A percentile compares a stretch with the other conserved stretches of the same genome.
Evolutionary conservation across 2,329 filamentous ascomycete species (phyloP).

Genomic region (Pezicula carpinea): DNA sequence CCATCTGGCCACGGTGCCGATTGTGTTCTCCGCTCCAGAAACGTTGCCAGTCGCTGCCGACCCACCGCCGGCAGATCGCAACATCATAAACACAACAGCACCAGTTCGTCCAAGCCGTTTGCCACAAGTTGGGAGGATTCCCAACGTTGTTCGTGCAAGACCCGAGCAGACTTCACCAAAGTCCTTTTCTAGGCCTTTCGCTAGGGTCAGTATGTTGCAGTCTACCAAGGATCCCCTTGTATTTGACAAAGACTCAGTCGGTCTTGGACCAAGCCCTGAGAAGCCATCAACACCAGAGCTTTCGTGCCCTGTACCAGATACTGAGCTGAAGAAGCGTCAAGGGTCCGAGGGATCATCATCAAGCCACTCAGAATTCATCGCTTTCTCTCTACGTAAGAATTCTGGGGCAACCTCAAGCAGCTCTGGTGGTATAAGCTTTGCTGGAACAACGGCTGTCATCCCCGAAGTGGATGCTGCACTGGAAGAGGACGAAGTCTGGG

Average conservation of each 20-base stretch:
- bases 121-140: slow-evolving; percentile 80
- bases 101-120: slow-evolving; percentile 55
- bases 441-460: slow-evolving; percentile 61
- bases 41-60: slow-evolving; percentile 15
- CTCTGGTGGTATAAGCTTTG: slow-evolving; percentile 54
- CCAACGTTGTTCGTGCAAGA: slow-evolving; percentile 69
- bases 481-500: slow-evolving; percentile 82
- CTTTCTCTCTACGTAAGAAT: slow-evolving; percentile 68
- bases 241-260: slow-evolving; percentile 37
- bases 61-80: slow-evolving; percentile 18
- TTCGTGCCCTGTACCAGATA: not conserved
- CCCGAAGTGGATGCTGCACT: slow-evolving; percentile 58
- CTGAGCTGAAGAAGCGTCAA: slow-evolving; percentile 8
- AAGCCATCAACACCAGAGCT: slow-evolving; percentile 20
- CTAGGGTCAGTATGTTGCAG: slow-evolving; percentile 45
- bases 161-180: slow-evolving; percentile 64
- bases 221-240: slow-evolving; percentile 25
- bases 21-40: slow-evolving; percentile 19
- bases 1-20: slow-evolving; percentile 2
- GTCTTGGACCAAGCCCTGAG: slow-evolving; percentile 40
- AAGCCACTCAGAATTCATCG: slow-evolving; percentile 57
- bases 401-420: slow-evolving; percentile 61
- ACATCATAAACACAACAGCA: slow-evolving; percentile 13
- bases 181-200: slow-evolving; percentile 84
- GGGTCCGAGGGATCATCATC: slow-evolving; percentile 16